phyloP scores from a whole-genome alignment of 1,284 basidiomycete genomes.

The Porodaedalea pini region DNA sequence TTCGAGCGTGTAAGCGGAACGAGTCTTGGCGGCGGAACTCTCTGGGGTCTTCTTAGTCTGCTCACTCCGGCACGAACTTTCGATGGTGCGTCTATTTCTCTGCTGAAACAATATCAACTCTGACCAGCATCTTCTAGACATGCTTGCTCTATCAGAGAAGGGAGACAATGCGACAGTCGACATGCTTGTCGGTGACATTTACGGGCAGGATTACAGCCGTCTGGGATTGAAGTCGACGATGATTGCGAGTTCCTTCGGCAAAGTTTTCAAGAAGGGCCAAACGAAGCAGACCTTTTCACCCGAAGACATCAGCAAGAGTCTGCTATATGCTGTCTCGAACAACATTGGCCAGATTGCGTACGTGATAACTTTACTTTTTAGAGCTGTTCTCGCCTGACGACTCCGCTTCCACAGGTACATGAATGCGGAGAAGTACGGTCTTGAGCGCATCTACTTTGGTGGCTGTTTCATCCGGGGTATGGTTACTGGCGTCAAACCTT shows the following conservation, averaged over 20 bases:
- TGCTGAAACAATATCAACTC: slow-evolving; percentile 17
- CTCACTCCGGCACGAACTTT: slow-evolving; percentile 95
- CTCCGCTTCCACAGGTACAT: slow-evolving; percentile 68
- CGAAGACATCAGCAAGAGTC: slow-evolving; percentile 92
- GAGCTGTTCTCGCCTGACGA: slow-evolving; percentile 14
- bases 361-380: slow-evolving; percentile 37
- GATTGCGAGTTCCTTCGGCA: slow-evolving; percentile 97
- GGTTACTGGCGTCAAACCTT: background rate
- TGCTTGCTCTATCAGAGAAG: slow-evolving; percentile 89
- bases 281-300: slow-evolving; percentile 77
- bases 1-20: slow-evolving; percentile 98
- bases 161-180: slow-evolving; percentile 95
- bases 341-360: slow-evolving; percentile 99
- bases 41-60: slow-evolving; percentile 95
- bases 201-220: slow-evolving; percentile 90
- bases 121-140: slow-evolving; percentile 60
- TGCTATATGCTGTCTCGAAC: slow-evolving; percentile 96
- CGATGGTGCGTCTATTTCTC: slow-evolving; percentile 65
- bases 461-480: slow-evolving; percentile 97
- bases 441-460: slow-evolving; percentile 98
- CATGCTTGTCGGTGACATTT: slow-evolving; percentile 99
- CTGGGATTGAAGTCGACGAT: slow-evolving; percentile 96
- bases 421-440: slow-evolving; percentile 98
- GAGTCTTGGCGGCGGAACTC: slow-evolving; percentile 96
- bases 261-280: slow-evolving; percentile 91